Percentiles rank a stretch among this genome's conserved stretches.
Evolutionary conservation across 192 early-diverging fungal genomes (phyloP).

Genomic region (Lunasporangiospora selenospora): DNA sequence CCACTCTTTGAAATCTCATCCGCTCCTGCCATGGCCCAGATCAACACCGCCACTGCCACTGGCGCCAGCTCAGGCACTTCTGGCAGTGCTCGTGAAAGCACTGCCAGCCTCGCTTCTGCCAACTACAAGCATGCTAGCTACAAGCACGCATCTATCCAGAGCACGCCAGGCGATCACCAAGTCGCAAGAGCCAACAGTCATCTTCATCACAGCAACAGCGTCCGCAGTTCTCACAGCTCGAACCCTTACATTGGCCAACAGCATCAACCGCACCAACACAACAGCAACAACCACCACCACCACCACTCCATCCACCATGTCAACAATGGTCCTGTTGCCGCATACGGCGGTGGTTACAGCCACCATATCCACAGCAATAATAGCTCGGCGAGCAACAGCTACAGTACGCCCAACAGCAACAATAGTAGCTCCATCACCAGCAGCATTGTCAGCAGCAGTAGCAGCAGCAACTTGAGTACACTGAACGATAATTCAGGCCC

Average conservation of each 20-base stretch:
- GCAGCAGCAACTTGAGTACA: too few species aligned
- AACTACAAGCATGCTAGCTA: too few species aligned
- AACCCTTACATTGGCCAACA: background rate
- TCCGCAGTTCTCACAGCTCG: conserved; percentile 2
- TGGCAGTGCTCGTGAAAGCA: conserved; percentile 28
- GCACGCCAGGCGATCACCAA: conserved; percentile 16
- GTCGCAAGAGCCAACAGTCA: background rate
- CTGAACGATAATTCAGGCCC: too few species aligned
- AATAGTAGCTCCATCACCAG: too few species aligned
- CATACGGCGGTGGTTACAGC: background rate
- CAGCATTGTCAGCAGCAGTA: too few species aligned
- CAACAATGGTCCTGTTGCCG: background rate
- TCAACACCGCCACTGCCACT: too few species aligned
- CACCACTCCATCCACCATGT: conserved; percentile 6
- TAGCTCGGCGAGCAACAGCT: background rate
- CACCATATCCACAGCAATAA: too few species aligned
- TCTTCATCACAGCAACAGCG: conserved; percentile 12
- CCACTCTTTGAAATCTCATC: conserved; percentile 28
- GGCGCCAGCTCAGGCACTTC: conserved; percentile 10
- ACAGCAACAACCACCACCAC: background rate
- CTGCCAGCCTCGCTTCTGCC: conserved; percentile 15
- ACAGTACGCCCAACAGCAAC: too few species aligned
- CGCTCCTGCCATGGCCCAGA: conserved; percentile 1
- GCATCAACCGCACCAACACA: conserved; percentile 1
- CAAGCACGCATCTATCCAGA: too few species aligned